A percentile compares a stretch with the other conserved stretches of the same genome.
phyloP scores from a whole-genome alignment of 768 basidiomycete genomes.

The Macrocybe gigantea region DNA sequence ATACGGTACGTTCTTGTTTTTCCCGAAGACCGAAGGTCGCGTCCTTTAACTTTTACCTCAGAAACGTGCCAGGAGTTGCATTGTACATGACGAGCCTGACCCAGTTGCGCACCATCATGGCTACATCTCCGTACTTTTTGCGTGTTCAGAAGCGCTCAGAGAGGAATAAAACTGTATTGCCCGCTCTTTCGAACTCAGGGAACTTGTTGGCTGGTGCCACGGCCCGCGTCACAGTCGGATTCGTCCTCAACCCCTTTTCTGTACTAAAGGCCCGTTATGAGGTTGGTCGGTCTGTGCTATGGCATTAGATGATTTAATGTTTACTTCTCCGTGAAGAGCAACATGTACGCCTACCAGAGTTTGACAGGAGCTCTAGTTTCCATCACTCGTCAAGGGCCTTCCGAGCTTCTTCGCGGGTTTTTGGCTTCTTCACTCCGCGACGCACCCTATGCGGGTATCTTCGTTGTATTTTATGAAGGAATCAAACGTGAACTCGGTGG shows the following conservation, averaged over 20 bases:
- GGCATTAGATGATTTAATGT: neutral
- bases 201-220: constrained; percentile 86
- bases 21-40: neutral
- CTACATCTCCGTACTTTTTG: constrained; percentile 67
- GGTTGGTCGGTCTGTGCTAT: constrained; percentile 33
- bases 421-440: constrained; percentile 87
- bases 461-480: constrained; percentile 83
- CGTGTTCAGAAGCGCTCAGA: constrained; percentile 17
- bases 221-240: constrained; percentile 73
- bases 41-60: constrained; percentile 17
- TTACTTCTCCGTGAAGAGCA: constrained; percentile 46
- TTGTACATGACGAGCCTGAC: constrained; percentile 87
- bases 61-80: constrained; percentile 91
- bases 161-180: constrained; percentile 49
- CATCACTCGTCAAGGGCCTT: constrained; percentile 65
- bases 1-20: constrained; percentile 42
- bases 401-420: constrained; percentile 82
- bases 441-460: constrained; percentile 91
- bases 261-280: constrained; percentile 91
- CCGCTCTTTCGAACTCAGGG: constrained; percentile 66
- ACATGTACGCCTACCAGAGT: constrained; percentile 66
- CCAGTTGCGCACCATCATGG: constrained; percentile 73
- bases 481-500: constrained; percentile 73
- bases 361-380: constrained; percentile 52
- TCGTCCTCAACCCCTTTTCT: constrained; percentile 85